A percentile compares a stretch with the other conserved stretches of the same genome.
phyloP scores from a whole-genome alignment of 257 asterid species.

The Solanum medicagineum region DNA sequence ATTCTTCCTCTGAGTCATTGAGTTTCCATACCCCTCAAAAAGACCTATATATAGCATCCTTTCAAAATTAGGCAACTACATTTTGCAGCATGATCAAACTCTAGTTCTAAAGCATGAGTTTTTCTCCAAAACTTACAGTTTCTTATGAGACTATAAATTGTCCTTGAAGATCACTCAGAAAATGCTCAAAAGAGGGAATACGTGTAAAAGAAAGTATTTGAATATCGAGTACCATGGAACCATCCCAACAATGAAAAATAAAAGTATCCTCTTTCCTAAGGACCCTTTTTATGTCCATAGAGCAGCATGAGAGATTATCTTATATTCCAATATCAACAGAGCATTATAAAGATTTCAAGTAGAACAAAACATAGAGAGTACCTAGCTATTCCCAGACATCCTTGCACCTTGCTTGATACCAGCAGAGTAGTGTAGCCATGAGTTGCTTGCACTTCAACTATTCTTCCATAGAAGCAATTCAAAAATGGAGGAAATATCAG shows the following conservation, averaged over 20 bases:
- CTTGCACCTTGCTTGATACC: neutral
- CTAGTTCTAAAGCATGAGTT: neutral
- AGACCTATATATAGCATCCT: neutral
- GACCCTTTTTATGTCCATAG: neutral
- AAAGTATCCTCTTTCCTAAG: neutral
- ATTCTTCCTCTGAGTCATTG: neutral
- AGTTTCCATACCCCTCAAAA: neutral
- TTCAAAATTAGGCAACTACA: neutral
- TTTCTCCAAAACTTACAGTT: neutral
- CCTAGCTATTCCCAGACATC: neutral
- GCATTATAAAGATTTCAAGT: neutral
- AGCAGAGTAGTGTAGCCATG: neutral
- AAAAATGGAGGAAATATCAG: neutral
- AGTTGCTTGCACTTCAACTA: neutral
- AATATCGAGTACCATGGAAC: neutral
- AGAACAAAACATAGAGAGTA: neutral
- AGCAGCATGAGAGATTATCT: neutral
- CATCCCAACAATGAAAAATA: neutral
- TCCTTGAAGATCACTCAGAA: neutral
- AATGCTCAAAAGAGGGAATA: neutral
- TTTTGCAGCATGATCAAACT: neutral
- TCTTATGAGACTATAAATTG: neutral
- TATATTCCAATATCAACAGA: neutral
- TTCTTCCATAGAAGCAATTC: neutral
- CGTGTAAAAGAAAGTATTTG: neutral